Conservation (phyloP, 2,329 filamentous ascomycete genomes). For the Penicillium sp. region DNA sequence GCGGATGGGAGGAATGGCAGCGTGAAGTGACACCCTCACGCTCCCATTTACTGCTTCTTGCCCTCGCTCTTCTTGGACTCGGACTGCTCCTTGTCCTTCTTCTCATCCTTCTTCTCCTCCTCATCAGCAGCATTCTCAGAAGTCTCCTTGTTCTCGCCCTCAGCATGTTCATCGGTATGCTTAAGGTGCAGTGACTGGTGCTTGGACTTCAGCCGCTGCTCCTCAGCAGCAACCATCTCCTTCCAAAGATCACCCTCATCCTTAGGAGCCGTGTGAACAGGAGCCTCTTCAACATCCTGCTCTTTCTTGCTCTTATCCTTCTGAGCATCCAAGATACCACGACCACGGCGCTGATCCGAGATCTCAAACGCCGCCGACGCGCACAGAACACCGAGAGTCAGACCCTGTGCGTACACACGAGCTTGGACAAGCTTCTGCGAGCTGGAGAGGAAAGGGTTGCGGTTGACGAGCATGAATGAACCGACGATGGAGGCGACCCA, state of each 20-base stretch:
- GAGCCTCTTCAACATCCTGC: conserved; percentile 75
- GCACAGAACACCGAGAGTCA: conserved; percentile 79
- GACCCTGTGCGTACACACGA: conserved; percentile 85
- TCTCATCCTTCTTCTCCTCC: conserved; percentile 15
- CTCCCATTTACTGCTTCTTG: conserved; percentile 14
- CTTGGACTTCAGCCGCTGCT: conserved; percentile 43
- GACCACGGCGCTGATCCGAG: conserved; percentile 69
- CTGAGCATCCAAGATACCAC: conserved; percentile 45
- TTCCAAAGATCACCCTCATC: conserved; percentile 89
- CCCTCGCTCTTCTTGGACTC: conserved; percentile 9
- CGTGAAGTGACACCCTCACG: neutral
- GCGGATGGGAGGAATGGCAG: neutral
- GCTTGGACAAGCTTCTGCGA: conserved; percentile 90
- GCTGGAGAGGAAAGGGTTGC: conserved; percentile 68
- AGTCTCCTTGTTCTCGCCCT: conserved; percentile 15
- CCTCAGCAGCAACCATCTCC: conserved; percentile 49
- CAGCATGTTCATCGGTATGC: conserved; percentile 17
- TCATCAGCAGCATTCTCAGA: conserved; percentile 15
- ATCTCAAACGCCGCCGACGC: conserved; percentile 79
- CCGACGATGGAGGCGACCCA: conserved; percentile 78
- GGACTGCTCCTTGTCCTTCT: conserved; percentile 12
- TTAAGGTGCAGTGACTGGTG: conserved; percentile 36
- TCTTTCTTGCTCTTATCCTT: conserved; percentile 69
- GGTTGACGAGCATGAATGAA: conserved; percentile 69
- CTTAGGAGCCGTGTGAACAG: conserved; percentile 66